These are phyloP conservation scores for Neurospora sp. DNA, from an alignment of 495 filamentous ascomycete species.

Conservation along the genomic window DNA sequence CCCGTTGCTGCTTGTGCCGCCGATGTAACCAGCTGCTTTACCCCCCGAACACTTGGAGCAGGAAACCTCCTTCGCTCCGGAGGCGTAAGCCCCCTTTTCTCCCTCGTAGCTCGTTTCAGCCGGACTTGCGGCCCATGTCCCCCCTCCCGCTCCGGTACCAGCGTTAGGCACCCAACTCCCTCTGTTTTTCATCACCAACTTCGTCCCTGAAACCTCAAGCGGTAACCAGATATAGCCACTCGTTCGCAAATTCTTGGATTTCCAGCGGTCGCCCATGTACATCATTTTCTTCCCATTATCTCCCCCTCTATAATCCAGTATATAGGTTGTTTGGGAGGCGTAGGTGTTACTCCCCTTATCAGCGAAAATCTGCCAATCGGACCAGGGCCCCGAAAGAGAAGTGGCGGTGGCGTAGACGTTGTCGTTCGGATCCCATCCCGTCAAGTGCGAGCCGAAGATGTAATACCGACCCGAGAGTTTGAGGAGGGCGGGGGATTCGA, in stretches of 20 bases:
- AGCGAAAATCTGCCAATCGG: conserved; percentile 49
- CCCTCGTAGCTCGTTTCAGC: conserved; percentile 42
- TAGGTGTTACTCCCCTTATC: conserved; percentile 45
- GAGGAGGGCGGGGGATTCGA: conserved; percentile 35
- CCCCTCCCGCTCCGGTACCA: conserved; percentile 4
- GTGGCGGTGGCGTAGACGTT: conserved; percentile 40
- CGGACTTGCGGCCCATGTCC: conserved; percentile 32
- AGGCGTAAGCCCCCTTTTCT: conserved; percentile 25
- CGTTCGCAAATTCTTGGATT: conserved; percentile 45
- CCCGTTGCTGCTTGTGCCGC: conserved; percentile 34
- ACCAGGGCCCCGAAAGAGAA: conserved; percentile 35
- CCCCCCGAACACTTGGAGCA: conserved; percentile 40
- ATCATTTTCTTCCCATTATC: conserved; percentile 29
- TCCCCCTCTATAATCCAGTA: conserved; percentile 23
- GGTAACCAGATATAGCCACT: conserved; percentile 61
- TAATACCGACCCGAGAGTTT: conserved; percentile 29
- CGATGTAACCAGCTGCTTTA: conserved; percentile 43
- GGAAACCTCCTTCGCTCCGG: conserved; percentile 23
- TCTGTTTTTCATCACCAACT: conserved; percentile 38
- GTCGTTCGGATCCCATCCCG: conserved; percentile 48
- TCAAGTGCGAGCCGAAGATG: conserved; percentile 32
- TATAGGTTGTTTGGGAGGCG: conserved; percentile 40
- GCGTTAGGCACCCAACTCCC: conserved; percentile 44
- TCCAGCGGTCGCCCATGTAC: conserved; percentile 62
- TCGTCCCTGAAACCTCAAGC: conserved; percentile 44